Percentiles rank a stretch among this genome's conserved stretches.
Evolutionary conservation across 73 alveolate genomes (phyloP).

Genomic region (Symbiodinium pilosum): DNA sequence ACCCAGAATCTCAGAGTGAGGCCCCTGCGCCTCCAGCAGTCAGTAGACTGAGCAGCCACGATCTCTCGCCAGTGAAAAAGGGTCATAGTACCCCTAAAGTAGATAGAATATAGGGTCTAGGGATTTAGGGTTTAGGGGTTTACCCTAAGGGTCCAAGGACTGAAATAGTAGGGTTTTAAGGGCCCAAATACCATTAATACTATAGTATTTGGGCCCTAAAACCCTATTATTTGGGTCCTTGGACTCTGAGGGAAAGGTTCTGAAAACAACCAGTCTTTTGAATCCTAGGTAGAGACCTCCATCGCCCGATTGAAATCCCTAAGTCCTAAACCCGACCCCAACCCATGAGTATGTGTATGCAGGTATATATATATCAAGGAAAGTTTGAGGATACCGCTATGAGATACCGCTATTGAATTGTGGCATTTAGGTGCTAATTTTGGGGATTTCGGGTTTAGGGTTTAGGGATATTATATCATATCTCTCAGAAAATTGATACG

Average conservation of each 20-base stretch:
- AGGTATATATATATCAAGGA: no score
- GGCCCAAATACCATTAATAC: no score
- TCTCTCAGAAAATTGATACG: no score
- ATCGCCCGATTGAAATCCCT: no score
- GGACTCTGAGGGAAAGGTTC: no score
- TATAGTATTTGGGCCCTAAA: neutral
- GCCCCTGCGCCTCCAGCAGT: neutral
- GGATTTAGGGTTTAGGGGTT: neutral
- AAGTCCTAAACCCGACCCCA: no score
- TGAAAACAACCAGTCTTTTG: no score
- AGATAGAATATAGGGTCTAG: neutral
- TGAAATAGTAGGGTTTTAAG: neutral
- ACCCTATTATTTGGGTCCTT: neutral
- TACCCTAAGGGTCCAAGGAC: neutral
- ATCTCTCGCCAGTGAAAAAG: conserved; percentile 62
- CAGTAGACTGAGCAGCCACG: conserved; percentile 64
- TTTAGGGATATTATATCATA: no score
- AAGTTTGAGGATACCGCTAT: no score
- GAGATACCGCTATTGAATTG: neutral
- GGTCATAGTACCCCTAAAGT: conserved; percentile 24
- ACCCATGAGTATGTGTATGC: no score
- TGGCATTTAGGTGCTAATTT: neutral
- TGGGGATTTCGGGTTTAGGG: neutral
- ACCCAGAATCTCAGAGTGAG: no score
- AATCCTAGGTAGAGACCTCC: no score